Base-by-base conservation (phyloP, 768 basidiomycete species). In the Trametes punicea region DNA sequence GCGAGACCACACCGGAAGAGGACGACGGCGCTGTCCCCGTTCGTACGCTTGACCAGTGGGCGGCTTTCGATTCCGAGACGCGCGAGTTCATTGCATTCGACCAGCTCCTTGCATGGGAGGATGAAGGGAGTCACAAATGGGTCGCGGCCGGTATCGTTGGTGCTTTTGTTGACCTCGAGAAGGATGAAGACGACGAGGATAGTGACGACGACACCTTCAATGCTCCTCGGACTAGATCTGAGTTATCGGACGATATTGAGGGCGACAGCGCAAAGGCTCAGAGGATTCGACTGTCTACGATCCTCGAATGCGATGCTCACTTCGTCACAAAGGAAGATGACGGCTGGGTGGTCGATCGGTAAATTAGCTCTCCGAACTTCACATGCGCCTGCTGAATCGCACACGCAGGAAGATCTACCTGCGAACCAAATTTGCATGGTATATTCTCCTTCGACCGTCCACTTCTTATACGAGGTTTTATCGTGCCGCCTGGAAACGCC, bases 361-460 rank as follows among this genome's bases (percentile, higher is more conserved):
- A 48, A 60, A 74, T 52, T 10, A 10, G 54, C 2, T 2, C n/a
- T 34, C 38, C 3, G 13, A 4, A 18, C 31, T 8, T 25, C 18
- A 20, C 8, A 4, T 26, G n/a, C 29, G n/a, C 15, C 27, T 31
- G n/a, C 15, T 20, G 6, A 27, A 31, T 5, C 34, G 42, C 21
- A 21, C 8, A 15, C 26, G 5, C 47, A 88, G 87, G 21, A 81
- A 82, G 56, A 77, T 88, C 2, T 89, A 84, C 57, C 68, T 90
- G 26, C 76, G 79, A 41, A 89, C 88, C 0, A 41, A 73, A 40
- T 66, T 70, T 66, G 85, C 87, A 0, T 90, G 87, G 87, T 90
- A 90, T 59, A 84, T 88, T 51, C 74, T 90, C 2, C 74, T 76
- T 10, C 56, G 58, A 2, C 84, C 87, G 0, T 75, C 81, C 0